Evolutionary conservation across 1,284 basidiomycete genomes (phyloP).

Genomic region (Schizopora paradoxa): DNA sequence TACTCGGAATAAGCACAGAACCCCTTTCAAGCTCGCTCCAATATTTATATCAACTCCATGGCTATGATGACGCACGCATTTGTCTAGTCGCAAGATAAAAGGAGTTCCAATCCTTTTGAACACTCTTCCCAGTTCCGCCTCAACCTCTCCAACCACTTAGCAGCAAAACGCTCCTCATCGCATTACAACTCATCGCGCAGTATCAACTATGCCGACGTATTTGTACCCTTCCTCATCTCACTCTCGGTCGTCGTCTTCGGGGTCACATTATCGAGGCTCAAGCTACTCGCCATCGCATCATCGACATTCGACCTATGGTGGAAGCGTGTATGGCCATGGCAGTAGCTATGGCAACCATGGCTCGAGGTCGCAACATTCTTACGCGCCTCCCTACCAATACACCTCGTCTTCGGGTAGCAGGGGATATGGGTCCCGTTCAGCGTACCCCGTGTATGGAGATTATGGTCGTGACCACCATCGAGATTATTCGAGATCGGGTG

Average conservation of each 20-base stretch:
- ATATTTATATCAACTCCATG: neutral
- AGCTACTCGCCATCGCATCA: constrained; percentile 4
- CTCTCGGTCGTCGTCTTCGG: too few species aligned
- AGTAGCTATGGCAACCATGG: too few species aligned
- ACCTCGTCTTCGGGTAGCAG: too few species aligned
- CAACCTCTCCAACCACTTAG: neutral
- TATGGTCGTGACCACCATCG: neutral
- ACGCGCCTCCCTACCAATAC: too few species aligned
- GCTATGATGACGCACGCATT: neutral
- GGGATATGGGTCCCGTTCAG: neutral
- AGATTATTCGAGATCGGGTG: too few species aligned
- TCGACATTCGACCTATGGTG: neutral
- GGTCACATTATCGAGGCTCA: too few species aligned
- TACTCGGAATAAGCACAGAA: too few species aligned
- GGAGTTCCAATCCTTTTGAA: neutral
- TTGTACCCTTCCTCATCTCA: too few species aligned
- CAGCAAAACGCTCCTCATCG: constrained; percentile 7
- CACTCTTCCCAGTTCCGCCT: neutral
- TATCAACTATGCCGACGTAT: too few species aligned
- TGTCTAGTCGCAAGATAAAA: constrained; percentile 3
- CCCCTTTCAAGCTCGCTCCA: neutral
- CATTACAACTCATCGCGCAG: constrained; percentile 6
- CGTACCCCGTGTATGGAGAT: neutral
- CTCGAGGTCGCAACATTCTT: too few species aligned
- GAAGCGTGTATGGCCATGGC: constrained; percentile 6